phyloP scores from a whole-genome alignment of 306 rosid genomes.

The Acacia melanoxylon region DNA sequence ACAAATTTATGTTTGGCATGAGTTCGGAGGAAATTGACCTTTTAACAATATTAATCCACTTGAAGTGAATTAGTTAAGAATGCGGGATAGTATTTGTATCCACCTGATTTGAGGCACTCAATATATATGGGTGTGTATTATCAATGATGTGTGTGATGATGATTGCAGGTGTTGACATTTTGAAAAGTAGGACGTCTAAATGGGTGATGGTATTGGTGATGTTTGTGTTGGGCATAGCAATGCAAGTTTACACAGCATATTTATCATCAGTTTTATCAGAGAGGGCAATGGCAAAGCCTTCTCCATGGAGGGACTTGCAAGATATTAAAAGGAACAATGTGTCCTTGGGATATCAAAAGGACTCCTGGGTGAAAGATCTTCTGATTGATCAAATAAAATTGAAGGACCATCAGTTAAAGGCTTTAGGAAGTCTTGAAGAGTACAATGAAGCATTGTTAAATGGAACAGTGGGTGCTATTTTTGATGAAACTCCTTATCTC shows the following conservation, averaged over 20 bases:
- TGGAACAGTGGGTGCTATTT: neutral
- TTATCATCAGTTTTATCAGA: neutral
- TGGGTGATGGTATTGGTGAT: neutral
- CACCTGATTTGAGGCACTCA: too few relatives aligned
- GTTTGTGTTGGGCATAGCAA: neutral
- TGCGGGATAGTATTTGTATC: too few relatives aligned
- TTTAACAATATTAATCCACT: too few relatives aligned
- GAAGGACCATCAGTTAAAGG: neutral
- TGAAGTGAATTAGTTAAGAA: too few relatives aligned
- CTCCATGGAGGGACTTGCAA: constrained; percentile 4
- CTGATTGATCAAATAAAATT: neutral
- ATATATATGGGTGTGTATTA: too few relatives aligned
- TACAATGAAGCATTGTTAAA: neutral
- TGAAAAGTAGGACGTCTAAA: neutral
- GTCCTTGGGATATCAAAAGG: neutral
- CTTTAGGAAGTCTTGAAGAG: neutral
- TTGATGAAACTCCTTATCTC: too few relatives aligned
- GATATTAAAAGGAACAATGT: constrained; percentile 19
- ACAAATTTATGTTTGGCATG: too few relatives aligned
- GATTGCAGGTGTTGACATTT: neutral
- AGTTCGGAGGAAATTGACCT: too few relatives aligned
- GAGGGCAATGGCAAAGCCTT: constrained; percentile 18
- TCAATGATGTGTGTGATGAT: too few relatives aligned
- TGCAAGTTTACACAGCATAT: neutral
- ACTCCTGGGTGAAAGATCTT: neutral